Conservation (phyloP, 1,284 basidiomycete species). For the Cryptococcus deneoformans region DNA sequence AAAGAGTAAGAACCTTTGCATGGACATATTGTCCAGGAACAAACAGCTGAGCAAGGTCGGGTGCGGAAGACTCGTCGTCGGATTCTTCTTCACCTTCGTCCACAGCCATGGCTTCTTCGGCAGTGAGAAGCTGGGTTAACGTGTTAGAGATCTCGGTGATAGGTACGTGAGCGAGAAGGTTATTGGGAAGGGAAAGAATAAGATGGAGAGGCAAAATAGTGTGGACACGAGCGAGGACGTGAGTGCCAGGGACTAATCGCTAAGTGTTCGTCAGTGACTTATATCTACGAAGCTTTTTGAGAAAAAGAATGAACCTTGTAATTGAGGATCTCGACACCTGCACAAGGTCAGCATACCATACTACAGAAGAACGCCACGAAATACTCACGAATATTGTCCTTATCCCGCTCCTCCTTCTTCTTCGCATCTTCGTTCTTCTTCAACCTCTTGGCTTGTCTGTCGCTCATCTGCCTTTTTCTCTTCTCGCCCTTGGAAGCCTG, state of each 20-base stretch:
- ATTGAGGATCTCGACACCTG: conserved; percentile 79
- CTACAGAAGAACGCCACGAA: too few species aligned
- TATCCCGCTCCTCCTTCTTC: conserved; percentile 46
- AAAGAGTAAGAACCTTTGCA: conserved; percentile 60
- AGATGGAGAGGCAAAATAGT: conserved; percentile 86
- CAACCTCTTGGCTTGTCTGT: conserved; percentile 37
- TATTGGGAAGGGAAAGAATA: conserved; percentile 89
- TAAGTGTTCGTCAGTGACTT: conserved; percentile 36
- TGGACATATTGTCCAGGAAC: conserved; percentile 80
- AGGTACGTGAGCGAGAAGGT: conserved; percentile 91
- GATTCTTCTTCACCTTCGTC: conserved; percentile 55
- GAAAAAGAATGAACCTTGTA: conserved; percentile 63
- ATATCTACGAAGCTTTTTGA: background rate
- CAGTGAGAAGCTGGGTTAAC: conserved; percentile 63
- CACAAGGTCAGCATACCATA: conserved; percentile 12
- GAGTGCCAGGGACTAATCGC: conserved; percentile 81
- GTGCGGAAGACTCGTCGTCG: conserved; percentile 55
- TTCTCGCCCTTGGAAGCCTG: conserved; percentile 41
- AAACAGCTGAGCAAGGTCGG: conserved; percentile 75
- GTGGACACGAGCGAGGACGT: conserved; percentile 80
- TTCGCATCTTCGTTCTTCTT: conserved; percentile 58
- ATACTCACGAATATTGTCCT: conserved; percentile 42
- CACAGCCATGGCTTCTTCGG: conserved; percentile 49
- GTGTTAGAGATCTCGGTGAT: conserved; percentile 90
- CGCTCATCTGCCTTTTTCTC: conserved; percentile 29